phyloP scores from a whole-genome alignment of 345 rosid genomes.

The Eutrema heterophyllum region DNA sequence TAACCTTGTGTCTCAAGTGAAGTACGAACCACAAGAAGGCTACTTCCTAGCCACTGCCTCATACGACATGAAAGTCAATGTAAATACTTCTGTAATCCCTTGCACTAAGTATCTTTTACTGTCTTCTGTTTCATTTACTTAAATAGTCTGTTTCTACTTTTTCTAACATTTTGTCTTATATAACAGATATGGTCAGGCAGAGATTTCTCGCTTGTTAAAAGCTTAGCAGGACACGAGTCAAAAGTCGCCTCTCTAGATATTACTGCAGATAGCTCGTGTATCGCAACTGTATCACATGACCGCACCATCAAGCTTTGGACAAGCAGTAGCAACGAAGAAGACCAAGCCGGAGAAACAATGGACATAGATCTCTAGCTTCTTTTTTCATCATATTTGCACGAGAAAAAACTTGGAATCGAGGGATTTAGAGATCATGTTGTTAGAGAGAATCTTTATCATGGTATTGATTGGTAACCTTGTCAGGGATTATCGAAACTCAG shows the following conservation, averaged over 20 bases:
- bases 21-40: slow-evolving; percentile 97
- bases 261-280: slow-evolving; percentile 51
- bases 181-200: slow-evolving; percentile 88
- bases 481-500: not conserved
- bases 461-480: not conserved
- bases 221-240: slow-evolving; percentile 78
- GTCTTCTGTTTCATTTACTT: slow-evolving; percentile 8
- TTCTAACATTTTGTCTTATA: not conserved
- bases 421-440: not conserved
- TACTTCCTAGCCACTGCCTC: slow-evolving; percentile 87
- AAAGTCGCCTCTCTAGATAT: slow-evolving; percentile 72
- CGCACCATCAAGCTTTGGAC: slow-evolving; percentile 75
- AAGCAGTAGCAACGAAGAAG: slow-evolving; percentile 34
- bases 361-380: slow-evolving; percentile 40
- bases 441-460: not conserved
- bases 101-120: not conserved
- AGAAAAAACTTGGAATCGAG: not conserved
- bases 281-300: slow-evolving; percentile 70
- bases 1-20: slow-evolving; percentile 85
- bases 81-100: slow-evolving; percentile 20
- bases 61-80: slow-evolving; percentile 92
- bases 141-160: slow-evolving; percentile 6
- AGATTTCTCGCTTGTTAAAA: slow-evolving; percentile 81
- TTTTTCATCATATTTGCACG: not conserved
- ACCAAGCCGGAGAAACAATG: slow-evolving; percentile 39